A percentile compares a stretch with the other conserved stretches of the same genome.
Conservation (phyloP, 345 rosid species). For the Adansonia digitata region DNA sequence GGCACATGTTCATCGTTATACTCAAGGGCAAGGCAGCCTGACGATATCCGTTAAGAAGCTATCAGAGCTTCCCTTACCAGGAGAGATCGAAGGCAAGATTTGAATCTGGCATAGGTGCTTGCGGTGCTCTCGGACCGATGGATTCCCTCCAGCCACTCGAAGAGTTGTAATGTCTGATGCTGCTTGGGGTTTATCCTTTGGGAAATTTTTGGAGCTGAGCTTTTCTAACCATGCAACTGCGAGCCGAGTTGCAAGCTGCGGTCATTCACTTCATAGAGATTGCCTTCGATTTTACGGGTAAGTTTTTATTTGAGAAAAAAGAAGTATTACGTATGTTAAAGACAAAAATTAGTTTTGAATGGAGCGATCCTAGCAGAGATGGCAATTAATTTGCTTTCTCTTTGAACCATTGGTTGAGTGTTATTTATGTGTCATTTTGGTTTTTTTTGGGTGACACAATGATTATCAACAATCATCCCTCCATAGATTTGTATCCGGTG, state of each 20-base stretch:
- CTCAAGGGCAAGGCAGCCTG: constrained; percentile 93
- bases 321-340: neutral
- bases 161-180: constrained; percentile 98
- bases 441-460: neutral
- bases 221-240: constrained; percentile 99
- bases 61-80: constrained; percentile 57
- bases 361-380: neutral
- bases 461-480: neutral
- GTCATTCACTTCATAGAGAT: constrained; percentile 97
- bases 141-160: constrained; percentile 91
- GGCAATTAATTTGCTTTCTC: constrained; percentile 3
- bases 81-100: constrained; percentile 88
- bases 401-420: neutral
- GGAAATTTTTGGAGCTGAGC: constrained; percentile 96
- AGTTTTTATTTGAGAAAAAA: constrained; percentile 14
- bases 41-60: constrained; percentile 90
- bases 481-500: neutral
- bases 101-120: constrained; percentile 99
- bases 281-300: constrained; percentile 99
- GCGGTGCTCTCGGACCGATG: constrained; percentile 71
- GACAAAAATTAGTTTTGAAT: neutral
- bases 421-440: neutral
- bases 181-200: constrained; percentile 97
- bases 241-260: constrained; percentile 97
- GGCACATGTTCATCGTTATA: constrained; percentile 93